These are phyloP conservation scores for Ceratobasidium sp. DNA, from an alignment of 1,284 basidiomycete genomes.

Conservation along the genomic window DNA sequence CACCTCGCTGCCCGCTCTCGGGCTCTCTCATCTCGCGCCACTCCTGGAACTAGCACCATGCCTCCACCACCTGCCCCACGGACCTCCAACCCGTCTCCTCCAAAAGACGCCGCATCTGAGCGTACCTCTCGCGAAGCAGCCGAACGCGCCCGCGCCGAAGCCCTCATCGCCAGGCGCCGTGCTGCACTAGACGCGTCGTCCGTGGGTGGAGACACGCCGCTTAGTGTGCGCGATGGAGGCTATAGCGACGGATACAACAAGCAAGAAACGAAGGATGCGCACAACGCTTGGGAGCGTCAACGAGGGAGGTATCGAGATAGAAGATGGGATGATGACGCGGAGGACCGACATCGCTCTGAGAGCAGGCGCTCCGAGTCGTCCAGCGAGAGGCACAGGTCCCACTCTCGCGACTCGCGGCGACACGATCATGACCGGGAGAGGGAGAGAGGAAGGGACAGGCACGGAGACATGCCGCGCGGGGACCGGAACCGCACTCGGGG, in stretches of 20 bases:
- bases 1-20: slow-evolving; percentile 58
- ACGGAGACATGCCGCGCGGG: slow-evolving; percentile 7
- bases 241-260: slow-evolving; percentile 79
- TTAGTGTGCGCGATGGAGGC: slow-evolving; percentile 54
- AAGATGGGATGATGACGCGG: slow-evolving; percentile 30
- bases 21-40: slow-evolving; percentile 52
- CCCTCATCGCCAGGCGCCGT: slow-evolving; percentile 70
- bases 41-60: slow-evolving; percentile 46
- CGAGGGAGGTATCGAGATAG: slow-evolving; percentile 23
- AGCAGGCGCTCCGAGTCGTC: slow-evolving; percentile 1
- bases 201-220: slow-evolving; percentile 59
- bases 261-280: slow-evolving; percentile 75
- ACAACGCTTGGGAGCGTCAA: slow-evolving; percentile 48
- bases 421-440: neutral
- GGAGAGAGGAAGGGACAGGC: slow-evolving; percentile 7
- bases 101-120: slow-evolving; percentile 47
- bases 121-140: slow-evolving; percentile 55
- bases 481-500: slow-evolving; percentile 21
- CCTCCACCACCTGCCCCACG: slow-evolving; percentile 19
- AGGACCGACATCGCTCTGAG: slow-evolving; percentile 2
- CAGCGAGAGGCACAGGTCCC: slow-evolving; percentile 2
- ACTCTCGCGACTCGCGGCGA: slow-evolving; percentile 11
- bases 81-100: slow-evolving; percentile 48
- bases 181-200: slow-evolving; percentile 71
- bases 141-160: slow-evolving; percentile 75